Percentiles rank a stretch among this genome's conserved stretches.
Evolutionary conservation across 2,329 filamentous ascomycete species (phyloP).

Genomic region (Aspergillus chevalieri): DNA sequence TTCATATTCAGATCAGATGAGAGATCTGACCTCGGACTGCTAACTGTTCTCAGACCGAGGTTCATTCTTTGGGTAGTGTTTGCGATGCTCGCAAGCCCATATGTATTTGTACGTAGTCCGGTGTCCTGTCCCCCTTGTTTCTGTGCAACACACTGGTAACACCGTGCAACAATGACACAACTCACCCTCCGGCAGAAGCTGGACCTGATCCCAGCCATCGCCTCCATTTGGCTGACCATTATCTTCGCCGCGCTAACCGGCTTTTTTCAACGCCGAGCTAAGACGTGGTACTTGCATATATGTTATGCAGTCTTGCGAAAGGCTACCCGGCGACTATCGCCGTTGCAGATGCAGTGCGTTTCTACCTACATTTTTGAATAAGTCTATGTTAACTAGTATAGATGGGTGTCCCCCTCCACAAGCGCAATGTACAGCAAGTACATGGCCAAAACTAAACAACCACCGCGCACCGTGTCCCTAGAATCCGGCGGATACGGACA

Average conservation of each 20-base stretch:
- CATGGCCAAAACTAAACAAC: conserved; percentile 16
- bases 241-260: conserved; percentile 25
- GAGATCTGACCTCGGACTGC: too few species aligned
- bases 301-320: conserved; percentile 31
- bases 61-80: too few species aligned
- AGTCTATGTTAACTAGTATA: conserved; percentile 3
- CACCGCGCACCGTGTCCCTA: conserved; percentile 25
- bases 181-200: conserved; percentile 26
- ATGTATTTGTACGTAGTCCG: too few species aligned
- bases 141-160: too few species aligned
- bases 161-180: conserved; percentile 3
- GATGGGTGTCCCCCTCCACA: conserved; percentile 17
- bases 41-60: too few species aligned
- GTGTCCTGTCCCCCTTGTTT: too few species aligned
- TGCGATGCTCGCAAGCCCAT: too few species aligned
- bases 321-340: conserved; percentile 21
- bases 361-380: background rate
- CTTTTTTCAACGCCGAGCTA: conserved; percentile 22
- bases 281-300: conserved; percentile 26
- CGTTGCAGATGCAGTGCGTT: conserved; percentile 26
- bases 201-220: conserved; percentile 28
- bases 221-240: conserved; percentile 19
- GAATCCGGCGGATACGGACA: conserved; percentile 29
- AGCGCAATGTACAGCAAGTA: conserved; percentile 26
- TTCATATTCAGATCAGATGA: background rate